Evolutionary conservation across 495 filamentous ascomycete genomes (phyloP).

Genomic region (Trypethelium eluteriae): DNA sequence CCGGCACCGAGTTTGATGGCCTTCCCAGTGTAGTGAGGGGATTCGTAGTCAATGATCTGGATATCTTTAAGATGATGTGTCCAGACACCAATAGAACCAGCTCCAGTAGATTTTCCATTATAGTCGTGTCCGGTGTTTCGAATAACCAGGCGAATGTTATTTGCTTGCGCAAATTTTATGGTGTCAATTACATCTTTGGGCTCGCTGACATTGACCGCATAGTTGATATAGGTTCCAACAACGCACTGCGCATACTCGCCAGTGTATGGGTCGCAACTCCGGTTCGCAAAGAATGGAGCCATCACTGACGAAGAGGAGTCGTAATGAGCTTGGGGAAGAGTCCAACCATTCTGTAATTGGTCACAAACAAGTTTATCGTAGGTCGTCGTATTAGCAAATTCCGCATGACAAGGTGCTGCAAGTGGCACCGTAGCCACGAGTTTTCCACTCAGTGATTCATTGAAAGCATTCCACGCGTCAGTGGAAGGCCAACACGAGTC

Average conservation of each 20-base stretch:
- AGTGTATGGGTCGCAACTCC: conserved; percentile 22
- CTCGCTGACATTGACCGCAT: conserved; percentile 21
- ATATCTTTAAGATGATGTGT: conserved; percentile 47
- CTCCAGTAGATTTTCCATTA: conserved; percentile 44
- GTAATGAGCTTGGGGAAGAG: conserved; percentile 20
- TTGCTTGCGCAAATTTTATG: conserved; percentile 44
- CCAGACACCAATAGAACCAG: conserved; percentile 46
- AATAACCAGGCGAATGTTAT: conserved; percentile 55
- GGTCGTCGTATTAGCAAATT: neutral
- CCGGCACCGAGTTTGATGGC: conserved; percentile 25
- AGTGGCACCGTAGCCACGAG: conserved; percentile 25
- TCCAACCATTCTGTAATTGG: conserved; percentile 18
- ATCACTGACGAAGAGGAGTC: conserved; percentile 23
- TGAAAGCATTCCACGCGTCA: conserved; percentile 20
- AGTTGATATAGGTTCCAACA: conserved; percentile 22
- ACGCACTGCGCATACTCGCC: conserved; percentile 15
- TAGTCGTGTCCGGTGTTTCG: conserved; percentile 61
- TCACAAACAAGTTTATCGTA: conserved; percentile 17
- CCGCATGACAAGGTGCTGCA: conserved; percentile 20
- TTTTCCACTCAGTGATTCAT: conserved; percentile 22
- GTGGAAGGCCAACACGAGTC: conserved; percentile 22
- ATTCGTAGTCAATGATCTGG: conserved; percentile 37
- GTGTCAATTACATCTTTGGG: conserved; percentile 38
- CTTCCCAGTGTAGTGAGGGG: conserved; percentile 35
- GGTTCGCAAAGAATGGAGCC: conserved; percentile 28